Base-by-base conservation (phyloP, 768 basidiomycete species). In the Amanita inopinata region DNA sequence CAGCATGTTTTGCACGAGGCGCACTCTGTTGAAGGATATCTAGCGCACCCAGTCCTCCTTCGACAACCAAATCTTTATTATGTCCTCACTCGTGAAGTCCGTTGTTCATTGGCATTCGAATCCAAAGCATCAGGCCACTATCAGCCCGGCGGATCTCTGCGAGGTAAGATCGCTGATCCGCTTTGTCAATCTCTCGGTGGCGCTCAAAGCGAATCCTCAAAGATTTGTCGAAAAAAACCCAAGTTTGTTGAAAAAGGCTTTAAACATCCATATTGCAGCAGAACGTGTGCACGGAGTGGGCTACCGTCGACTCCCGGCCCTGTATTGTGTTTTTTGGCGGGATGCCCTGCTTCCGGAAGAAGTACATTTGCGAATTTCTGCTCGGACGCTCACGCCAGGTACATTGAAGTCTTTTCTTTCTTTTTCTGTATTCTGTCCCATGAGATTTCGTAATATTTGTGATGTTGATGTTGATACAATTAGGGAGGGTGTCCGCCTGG, bases 171-270 rank as follows among this genome's bases (percentile, higher is more conserved):
- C 27, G 24, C 14, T 30, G 20, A n/a, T 18, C 9, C 22, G 12
- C 33, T 10, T 34, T 8, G 9, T 27, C 18, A 20, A 11, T 30
- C 3, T 14, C 8, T 11, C 17, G 28, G 11, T 25, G 37, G 48
- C 38, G 37, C 43, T 48, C 10, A 54, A 42, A 46, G 30, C 40
- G 33, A 18, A 42, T 43, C 23, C 30, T 36, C 42, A 15, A 38
- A 80, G 79, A 67, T 68, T 45, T 81, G 79, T 57, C 70, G 73
- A 10, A 63, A 63, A 46, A 78, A 69, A 55, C 75, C 77, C 10
- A 80, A 75, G 62, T 80, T 70, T 54, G 57, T 76, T n/a, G 79
- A 79, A 50, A 67, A 71, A 46, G 79, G 78, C 12, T 57, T 64
- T 47, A 66, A 66, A 48, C 76, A 80, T 51, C 66, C 71, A 23